phyloP scores from a whole-genome alignment of 2,329 filamentous ascomycete genomes.

The Aspergillus pseudoviridinutans region DNA sequence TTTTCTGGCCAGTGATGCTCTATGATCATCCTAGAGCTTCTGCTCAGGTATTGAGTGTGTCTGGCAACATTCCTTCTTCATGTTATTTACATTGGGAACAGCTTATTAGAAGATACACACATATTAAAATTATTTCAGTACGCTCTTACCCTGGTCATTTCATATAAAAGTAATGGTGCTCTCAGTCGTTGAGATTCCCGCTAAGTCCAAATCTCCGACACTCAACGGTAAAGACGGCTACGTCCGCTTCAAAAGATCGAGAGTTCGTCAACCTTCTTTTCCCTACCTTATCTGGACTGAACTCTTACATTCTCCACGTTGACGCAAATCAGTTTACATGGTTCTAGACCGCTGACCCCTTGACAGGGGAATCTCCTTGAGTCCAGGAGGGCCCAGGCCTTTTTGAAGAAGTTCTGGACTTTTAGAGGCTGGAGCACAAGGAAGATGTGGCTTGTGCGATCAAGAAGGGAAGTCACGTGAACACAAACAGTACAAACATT shows the following conservation, averaged over 20 bases:
- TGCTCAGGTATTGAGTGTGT: background rate
- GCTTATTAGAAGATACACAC: background rate
- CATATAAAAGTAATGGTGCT: background rate
- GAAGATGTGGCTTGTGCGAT: conserved; percentile 4
- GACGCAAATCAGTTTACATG: conserved; percentile 3
- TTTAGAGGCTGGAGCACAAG: conserved; percentile 12
- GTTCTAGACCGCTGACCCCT: conserved; percentile 27
- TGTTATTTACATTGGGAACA: background rate
- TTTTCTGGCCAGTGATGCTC: background rate
- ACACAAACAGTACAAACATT: conserved; percentile 15
- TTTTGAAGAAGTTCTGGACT: conserved; percentile 25
- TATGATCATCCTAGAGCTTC: background rate
- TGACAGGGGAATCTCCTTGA: conserved; percentile 13
- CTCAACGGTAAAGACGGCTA: background rate
- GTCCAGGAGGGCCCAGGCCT: conserved; percentile 30
- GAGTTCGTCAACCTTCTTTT: background rate
- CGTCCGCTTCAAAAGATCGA: background rate
- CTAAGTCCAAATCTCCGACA: background rate
- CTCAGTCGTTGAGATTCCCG: background rate
- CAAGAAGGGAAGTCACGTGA: conserved; percentile 10
- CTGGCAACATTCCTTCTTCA: background rate
- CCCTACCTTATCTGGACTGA: background rate
- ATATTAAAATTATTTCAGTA: background rate
- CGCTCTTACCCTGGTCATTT: background rate
- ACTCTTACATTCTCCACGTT: background rate